phyloP scores from a whole-genome alignment of 2,329 filamentous ascomycete genomes.

The Coniochaeta sp. region DNA sequence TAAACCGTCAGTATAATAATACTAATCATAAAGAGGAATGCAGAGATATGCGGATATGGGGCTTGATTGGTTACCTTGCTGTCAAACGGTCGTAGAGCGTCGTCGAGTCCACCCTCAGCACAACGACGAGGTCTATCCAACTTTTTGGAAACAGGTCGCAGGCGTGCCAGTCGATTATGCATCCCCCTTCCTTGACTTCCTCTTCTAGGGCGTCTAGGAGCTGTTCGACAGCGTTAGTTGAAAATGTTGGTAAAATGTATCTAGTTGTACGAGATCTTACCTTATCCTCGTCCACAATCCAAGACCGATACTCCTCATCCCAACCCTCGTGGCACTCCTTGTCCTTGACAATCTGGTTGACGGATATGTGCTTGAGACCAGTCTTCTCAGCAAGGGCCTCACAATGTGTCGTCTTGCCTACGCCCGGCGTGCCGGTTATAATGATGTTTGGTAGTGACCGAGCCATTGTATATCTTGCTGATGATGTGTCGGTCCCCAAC shows the following conservation, averaged over 20 bases:
- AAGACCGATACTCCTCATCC: constrained; percentile 77
- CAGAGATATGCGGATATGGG: background rate
- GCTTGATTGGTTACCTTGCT: constrained; percentile 44
- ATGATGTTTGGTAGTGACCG: constrained; percentile 75
- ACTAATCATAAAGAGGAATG: background rate
- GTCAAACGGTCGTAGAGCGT: constrained; percentile 78
- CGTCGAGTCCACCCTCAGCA: constrained; percentile 73
- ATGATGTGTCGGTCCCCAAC: constrained; percentile 4
- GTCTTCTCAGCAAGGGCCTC: constrained; percentile 70
- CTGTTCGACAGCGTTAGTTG: constrained; percentile 29
- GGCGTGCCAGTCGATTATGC: constrained; percentile 95
- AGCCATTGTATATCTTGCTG: constrained; percentile 19
- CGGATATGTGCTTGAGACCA: constrained; percentile 72
- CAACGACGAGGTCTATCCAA: constrained; percentile 93
- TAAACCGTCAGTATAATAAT: background rate
- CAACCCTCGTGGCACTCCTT: constrained; percentile 79
- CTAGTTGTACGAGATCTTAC: constrained; percentile 32
- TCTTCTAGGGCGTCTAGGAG: constrained; percentile 86
- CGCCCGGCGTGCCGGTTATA: constrained; percentile 89
- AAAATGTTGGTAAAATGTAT: background rate
- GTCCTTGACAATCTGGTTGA: constrained; percentile 91
- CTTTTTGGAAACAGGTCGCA: constrained; percentile 90
- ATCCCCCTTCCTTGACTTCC: constrained; percentile 69
- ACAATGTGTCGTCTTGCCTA: constrained; percentile 91
- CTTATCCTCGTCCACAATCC: constrained; percentile 96